These are phyloP conservation scores for Candida loeiensis DNA, from an alignment of 805 yeast genomes.

Conservation along the genomic window DNA sequence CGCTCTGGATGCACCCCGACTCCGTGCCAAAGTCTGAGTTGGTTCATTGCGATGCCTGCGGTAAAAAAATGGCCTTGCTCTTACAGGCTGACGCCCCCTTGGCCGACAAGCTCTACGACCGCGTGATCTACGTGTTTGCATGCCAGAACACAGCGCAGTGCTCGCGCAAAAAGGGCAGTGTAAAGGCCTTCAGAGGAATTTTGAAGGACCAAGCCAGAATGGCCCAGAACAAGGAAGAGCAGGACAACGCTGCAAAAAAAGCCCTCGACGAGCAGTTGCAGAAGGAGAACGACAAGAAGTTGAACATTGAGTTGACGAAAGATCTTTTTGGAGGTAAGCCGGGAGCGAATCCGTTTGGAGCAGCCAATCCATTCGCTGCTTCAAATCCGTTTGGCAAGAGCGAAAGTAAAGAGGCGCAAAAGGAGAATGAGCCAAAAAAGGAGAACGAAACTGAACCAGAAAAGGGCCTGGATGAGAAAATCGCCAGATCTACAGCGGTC, in stretches of 20 bases:
- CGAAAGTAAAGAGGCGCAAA: not conserved
- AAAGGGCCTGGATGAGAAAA: constrained; percentile 4
- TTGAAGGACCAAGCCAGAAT: constrained; percentile 53
- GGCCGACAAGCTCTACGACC: constrained; percentile 67
- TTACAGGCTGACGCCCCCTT: constrained; percentile 81
- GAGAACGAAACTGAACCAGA: constrained; percentile 11
- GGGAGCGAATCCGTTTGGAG: constrained; percentile 17
- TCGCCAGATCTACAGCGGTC: no score
- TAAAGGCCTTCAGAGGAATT: constrained; percentile 76
- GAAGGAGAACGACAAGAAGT: constrained; percentile 42
- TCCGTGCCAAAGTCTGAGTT: constrained; percentile 55
- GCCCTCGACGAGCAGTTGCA: constrained; percentile 39
- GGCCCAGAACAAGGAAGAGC: constrained; percentile 35
- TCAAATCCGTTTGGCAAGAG: constrained; percentile 12
- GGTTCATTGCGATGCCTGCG: constrained; percentile 66
- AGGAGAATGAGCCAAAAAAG: constrained; percentile 8
- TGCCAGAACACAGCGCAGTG: constrained; percentile 60
- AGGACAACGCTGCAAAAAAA: constrained; percentile 24
- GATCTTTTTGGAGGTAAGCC: constrained; percentile 20
- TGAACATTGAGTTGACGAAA: constrained; percentile 39
- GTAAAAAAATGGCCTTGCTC: constrained; percentile 57
- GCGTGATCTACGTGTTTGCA: constrained; percentile 76
- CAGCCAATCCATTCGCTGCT: constrained; percentile 24
- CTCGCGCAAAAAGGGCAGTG: constrained; percentile 62
- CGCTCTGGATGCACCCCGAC: constrained; percentile 60